These are phyloP conservation scores for Tolypocladium ovalisporum DNA, from an alignment of 2,329 filamentous ascomycete species.

Conservation along the genomic window DNA sequence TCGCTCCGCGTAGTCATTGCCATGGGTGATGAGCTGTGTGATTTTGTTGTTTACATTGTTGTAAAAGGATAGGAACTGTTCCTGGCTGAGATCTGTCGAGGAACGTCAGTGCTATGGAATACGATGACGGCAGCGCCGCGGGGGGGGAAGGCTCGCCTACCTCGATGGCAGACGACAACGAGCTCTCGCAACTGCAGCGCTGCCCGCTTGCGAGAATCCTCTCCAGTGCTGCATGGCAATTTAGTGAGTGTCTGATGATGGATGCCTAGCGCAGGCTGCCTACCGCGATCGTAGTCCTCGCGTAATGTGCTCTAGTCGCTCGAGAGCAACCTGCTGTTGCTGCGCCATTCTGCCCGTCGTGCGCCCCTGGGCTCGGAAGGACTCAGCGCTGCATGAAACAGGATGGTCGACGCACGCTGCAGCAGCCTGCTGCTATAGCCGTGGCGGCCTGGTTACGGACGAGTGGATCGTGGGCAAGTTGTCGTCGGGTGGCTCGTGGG, in stretches of 20 bases:
- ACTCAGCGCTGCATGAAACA: conserved; percentile 18
- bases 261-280: conserved; percentile 6
- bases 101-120: conserved; percentile 8
- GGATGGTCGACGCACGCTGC: neutral
- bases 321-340: conserved; percentile 42
- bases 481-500: neutral
- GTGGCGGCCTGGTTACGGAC: conserved; percentile 1
- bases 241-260: conserved; percentile 6
- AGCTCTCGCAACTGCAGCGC: conserved; percentile 44
- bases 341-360: conserved; percentile 25
- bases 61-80: conserved; percentile 59
- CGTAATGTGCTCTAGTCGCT: conserved; percentile 42
- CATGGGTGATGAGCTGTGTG: conserved; percentile 64
- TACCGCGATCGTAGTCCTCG: conserved; percentile 47
- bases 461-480: neutral
- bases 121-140: neutral
- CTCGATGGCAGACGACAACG: conserved; percentile 43
- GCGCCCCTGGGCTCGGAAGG: conserved; percentile 10
- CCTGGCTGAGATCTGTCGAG: conserved; percentile 58
- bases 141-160: conserved; percentile 20
- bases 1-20: conserved; percentile 76
- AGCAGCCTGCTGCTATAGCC: conserved; percentile 1
- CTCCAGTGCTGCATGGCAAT: conserved; percentile 19
- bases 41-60: conserved; percentile 46
- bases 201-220: conserved; percentile 41